These are phyloP conservation scores for Penicillium glabrum DNA, from an alignment of 2,329 filamentous ascomycete genomes.

Conservation along the genomic window DNA sequence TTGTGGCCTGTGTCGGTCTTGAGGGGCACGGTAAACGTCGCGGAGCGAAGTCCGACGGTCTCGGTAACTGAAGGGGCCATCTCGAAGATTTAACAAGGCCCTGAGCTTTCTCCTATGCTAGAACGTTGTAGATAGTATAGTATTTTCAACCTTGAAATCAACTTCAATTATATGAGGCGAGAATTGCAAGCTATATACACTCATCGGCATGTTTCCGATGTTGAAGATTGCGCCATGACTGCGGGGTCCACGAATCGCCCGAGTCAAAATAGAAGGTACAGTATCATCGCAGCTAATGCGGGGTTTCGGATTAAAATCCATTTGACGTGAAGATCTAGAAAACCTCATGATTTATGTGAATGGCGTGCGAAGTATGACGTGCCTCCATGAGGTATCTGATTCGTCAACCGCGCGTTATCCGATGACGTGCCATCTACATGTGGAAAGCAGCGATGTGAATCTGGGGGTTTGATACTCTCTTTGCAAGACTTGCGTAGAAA, in stretches of 20 bases:
- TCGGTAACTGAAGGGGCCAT: constrained; percentile 40
- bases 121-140: neutral
- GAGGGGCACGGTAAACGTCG: constrained; percentile 21
- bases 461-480: neutral
- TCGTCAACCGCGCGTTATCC: neutral
- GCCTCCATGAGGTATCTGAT: neutral
- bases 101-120: too few species aligned
- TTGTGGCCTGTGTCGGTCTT: constrained; percentile 35
- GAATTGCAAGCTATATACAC: neutral
- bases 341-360: constrained; percentile 1
- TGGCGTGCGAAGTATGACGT: constrained; percentile 8
- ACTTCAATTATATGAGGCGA: neutral
- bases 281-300: constrained; percentile 5
- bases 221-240: constrained; percentile 11
- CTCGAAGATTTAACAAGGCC: neutral
- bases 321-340: neutral
- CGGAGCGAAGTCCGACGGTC: constrained; percentile 27
- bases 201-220: neutral
- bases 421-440: neutral
- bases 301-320: neutral
- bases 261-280: neutral
- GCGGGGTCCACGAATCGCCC: constrained; percentile 8
- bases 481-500: neutral
- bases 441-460: neutral
- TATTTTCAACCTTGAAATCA: neutral